Percentiles rank a stretch among this genome's conserved stretches.
Conservation (phyloP, 1,284 basidiomycete species). For the Entoloma clypeatum region DNA sequence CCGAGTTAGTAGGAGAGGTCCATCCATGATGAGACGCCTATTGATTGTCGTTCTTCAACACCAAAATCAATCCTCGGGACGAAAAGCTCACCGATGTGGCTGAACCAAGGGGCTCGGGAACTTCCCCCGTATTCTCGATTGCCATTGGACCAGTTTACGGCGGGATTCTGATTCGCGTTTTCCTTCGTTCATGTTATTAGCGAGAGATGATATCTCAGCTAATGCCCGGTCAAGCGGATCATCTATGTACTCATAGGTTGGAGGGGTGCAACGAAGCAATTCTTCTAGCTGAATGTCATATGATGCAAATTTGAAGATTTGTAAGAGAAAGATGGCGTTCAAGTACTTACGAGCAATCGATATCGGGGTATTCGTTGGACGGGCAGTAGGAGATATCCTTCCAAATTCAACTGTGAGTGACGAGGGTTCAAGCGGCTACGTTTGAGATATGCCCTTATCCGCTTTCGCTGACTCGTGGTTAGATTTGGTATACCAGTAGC, state of each 20-base stretch:
- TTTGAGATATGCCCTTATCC: constrained; percentile 85
- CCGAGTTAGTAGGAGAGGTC: constrained; percentile 75
- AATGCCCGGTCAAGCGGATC: constrained; percentile 87
- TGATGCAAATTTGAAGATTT: constrained; percentile 13
- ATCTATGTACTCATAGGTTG: constrained; percentile 62
- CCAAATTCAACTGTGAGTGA: constrained; percentile 95
- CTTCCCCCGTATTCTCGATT: constrained; percentile 83
- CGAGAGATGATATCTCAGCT: constrained; percentile 80
- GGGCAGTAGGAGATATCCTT: constrained; percentile 91
- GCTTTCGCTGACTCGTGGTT: constrained; percentile 76
- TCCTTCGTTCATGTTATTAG: constrained; percentile 95
- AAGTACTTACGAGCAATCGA: constrained; percentile 66
- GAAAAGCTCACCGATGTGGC: constrained; percentile 74
- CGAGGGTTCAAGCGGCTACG: constrained; percentile 79
- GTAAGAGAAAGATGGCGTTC: constrained; percentile 1
- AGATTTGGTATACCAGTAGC: constrained; percentile 45
- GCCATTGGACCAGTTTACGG: constrained; percentile 88
- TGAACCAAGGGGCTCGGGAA: constrained; percentile 97
- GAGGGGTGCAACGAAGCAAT: constrained; percentile 79
- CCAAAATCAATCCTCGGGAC: constrained; percentile 2
- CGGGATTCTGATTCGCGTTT: constrained; percentile 92
- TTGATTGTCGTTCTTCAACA: constrained; percentile 10
- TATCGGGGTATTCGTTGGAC: constrained; percentile 97
- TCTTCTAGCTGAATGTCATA: constrained; percentile 68
- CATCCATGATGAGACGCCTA: constrained; percentile 87